Evolutionary conservation across 2,329 filamentous ascomycete species (phyloP).

Genomic region (Ophidiomyces ophidiicola): DNA sequence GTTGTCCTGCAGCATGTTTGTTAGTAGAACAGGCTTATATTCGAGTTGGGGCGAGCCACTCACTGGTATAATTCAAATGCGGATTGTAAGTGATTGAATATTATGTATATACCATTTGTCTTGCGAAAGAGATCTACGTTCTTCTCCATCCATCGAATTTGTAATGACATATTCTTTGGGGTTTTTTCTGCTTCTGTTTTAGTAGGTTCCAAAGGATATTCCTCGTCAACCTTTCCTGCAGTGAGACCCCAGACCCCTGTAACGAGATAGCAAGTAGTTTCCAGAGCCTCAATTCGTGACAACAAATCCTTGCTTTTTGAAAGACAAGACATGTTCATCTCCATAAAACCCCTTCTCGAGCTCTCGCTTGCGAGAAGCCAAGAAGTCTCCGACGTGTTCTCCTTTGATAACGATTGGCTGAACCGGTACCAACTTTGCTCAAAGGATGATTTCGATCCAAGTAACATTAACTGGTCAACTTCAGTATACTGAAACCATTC

Average conservation of each 20-base stretch:
- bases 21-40: neutral
- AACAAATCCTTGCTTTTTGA: conserved; percentile 28
- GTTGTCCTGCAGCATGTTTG: conserved; percentile 2
- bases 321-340: conserved; percentile 27
- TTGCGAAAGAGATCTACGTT: conserved; percentile 30
- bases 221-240: conserved; percentile 37
- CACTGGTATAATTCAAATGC: conserved; percentile 30
- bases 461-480: conserved; percentile 68
- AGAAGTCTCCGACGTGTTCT: conserved; percentile 33
- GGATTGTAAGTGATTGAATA: conserved; percentile 29
- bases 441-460: conserved; percentile 64
- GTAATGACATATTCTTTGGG: conserved; percentile 38
- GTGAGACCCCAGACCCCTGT: conserved; percentile 61
- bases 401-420: conserved; percentile 22
- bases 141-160: conserved; percentile 37
- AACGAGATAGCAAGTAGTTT: conserved; percentile 42
- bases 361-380: conserved; percentile 57
- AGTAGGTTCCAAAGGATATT: conserved; percentile 23
- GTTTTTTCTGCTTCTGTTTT: conserved; percentile 30
- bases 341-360: conserved; percentile 33
- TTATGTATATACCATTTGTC: conserved; percentile 25
- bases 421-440: conserved; percentile 59
- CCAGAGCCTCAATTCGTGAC: conserved; percentile 35
- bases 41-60: neutral
- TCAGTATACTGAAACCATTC: conserved; percentile 95